A percentile compares a stretch with the other conserved stretches of the same genome.
Conservation (phyloP, 768 basidiomycete species). For the Lactarius psammicola region DNA sequence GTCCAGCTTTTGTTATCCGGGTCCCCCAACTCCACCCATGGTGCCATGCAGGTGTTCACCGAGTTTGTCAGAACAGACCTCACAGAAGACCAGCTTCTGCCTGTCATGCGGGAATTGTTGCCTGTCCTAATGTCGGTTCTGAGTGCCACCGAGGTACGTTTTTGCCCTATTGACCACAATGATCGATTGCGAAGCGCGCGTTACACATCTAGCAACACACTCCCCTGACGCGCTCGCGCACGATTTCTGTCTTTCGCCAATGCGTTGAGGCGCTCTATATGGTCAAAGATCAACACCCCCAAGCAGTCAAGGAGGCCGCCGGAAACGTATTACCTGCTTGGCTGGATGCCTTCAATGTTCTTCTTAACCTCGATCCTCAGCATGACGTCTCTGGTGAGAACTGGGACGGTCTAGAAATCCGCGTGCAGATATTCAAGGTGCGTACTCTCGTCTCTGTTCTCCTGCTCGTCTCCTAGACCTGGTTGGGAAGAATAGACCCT, state of each 20-base stretch:
- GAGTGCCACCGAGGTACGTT: slow-evolving; percentile 65
- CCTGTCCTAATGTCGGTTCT: slow-evolving; percentile 83
- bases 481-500: slow-evolving; percentile 54
- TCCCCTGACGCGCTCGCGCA: slow-evolving; percentile 77
- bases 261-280: slow-evolving; percentile 88
- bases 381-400: slow-evolving; percentile 58
- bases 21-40: slow-evolving; percentile 78
- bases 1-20: slow-evolving; percentile 73
- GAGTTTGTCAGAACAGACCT: slow-evolving; percentile 93
- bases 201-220: slow-evolving; percentile 55
- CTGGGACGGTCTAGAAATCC: slow-evolving; percentile 82
- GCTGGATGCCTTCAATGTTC: slow-evolving; percentile 84
- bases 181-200: background rate
- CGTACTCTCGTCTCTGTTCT: slow-evolving; percentile 18
- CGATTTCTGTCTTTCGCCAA: slow-evolving; percentile 87
- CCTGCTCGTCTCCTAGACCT: slow-evolving; percentile 11
- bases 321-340: slow-evolving; percentile 82
- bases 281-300: slow-evolving; percentile 91
- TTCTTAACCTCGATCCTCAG: slow-evolving; percentile 63
- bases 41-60: slow-evolving; percentile 92
- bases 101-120: slow-evolving; percentile 82
- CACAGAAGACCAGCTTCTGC: slow-evolving; percentile 92
- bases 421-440: slow-evolving; percentile 86
- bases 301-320: slow-evolving; percentile 79
- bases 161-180: slow-evolving; percentile 15